Conservation (phyloP, 176 grass and related monocot genomes). For the Sorghum bicolor region Sorghum_bicolor_NCBIv3 NC_012871.2:17308501-17309000, state of each 20-base stretch:
- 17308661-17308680: conserved; percentile 65
- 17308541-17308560: neutral
- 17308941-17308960: conserved; percentile 65
- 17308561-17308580: conserved; percentile 53
- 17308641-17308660: conserved; percentile 87
- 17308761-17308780: conserved; percentile 57
- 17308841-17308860: conserved; percentile 36
- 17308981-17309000: conserved; percentile 16
- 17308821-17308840: conserved; percentile 40
- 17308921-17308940: conserved; percentile 65
- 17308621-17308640: conserved; percentile 72
- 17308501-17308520: neutral
- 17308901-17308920: conserved; percentile 71
- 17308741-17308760: conserved; percentile 15
- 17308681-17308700: conserved; percentile 59
- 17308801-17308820: conserved; percentile 54
- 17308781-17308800: conserved; percentile 82
- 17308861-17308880: conserved; percentile 32
- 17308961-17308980: conserved; percentile 82
- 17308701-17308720: conserved; percentile 13
- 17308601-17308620: conserved; percentile 75
- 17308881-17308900: conserved; percentile 58
- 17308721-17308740: neutral
- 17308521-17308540: neutral
- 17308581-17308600: conserved; percentile 88